These are phyloP conservation scores for Picea sitchensis DNA, from an alignment of 75 land plant species.

Conservation along the genomic window DNA sequence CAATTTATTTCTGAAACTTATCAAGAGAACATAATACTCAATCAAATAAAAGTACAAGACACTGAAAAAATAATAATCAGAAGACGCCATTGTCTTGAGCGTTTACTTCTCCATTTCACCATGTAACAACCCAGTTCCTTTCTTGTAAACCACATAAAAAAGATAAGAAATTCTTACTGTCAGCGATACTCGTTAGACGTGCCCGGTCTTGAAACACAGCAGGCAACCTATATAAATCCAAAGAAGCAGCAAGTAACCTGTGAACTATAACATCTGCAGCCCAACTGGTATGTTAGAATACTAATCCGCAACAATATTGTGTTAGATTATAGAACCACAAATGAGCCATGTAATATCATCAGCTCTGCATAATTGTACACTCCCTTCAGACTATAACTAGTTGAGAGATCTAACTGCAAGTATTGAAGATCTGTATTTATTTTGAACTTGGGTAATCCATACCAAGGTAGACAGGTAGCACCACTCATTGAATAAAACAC, in stretches of 20 bases:
- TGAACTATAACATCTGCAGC: slow-evolving; percentile 97
- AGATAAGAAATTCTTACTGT: slow-evolving; percentile 54
- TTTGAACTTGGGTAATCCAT: background rate
- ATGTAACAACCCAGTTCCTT: no score
- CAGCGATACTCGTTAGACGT: slow-evolving; percentile 75
- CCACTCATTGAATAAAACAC: background rate
- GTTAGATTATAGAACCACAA: background rate
- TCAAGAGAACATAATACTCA: background rate
- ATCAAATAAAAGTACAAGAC: no score
- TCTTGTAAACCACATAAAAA: background rate
- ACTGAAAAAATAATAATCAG: no score
- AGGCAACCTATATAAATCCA: slow-evolving; percentile 74
- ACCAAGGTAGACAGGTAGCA: background rate
- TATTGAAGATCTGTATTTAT: background rate
- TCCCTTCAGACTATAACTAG: background rate
- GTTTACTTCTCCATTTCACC: no score
- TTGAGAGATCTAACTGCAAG: background rate
- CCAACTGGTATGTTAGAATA: slow-evolving; percentile 1
- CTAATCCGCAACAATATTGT: background rate
- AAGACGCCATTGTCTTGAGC: no score
- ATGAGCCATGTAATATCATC: background rate
- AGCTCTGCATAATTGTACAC: background rate
- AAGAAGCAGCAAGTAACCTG: slow-evolving; percentile 89
- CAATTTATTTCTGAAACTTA: background rate
- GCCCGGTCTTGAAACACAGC: slow-evolving; percentile 66